Base-by-base conservation (phyloP, 169 alveolate species). In the Toxoplasma gondii region DNA sequence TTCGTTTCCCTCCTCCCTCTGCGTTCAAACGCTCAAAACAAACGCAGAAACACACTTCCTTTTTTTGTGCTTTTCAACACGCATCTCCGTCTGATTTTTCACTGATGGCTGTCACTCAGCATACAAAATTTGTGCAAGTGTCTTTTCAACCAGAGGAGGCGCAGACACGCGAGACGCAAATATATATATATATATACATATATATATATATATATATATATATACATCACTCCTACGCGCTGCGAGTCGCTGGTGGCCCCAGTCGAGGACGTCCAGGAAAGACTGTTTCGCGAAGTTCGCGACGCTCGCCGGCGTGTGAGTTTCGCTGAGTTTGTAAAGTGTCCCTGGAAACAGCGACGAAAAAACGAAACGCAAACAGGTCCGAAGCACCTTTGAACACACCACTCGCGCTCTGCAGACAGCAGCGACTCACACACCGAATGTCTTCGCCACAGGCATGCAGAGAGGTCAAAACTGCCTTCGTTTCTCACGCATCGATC, bases 251-350 rank as follows among this genome's bases (percentile, higher is more conserved):
- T 93, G 88, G 82, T 95, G 95, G 7, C 97, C 97, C 97, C 97
- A 96, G 58, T 96, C 97, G 22, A 95, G 92, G 58, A 95, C 95
- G 92, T 94, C 97, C 24, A 95, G 39, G 91, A 95, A 94, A 49
- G 97, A 92, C 80, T 86, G 94, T 78, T 91, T 54, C 67, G 96
- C 97, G 53, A 93, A 92, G 64, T 91, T 96, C 36, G 96, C 96
- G 64, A 95, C 96, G 78, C 94, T 96, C 24, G 96, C 80, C 36
- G 95, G 96, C 34, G 96, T 67, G 54, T 96, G 97, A 0, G 97
- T 96, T 90, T 94, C 92, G 64, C 96, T 91, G 58, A 96, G 70
- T 78, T 96, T 92, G 94, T 96, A 95, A 54, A 94, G 86, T 4
- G 97, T 45, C 36, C 88, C 95, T 92, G 92, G 39, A 36, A 69